Evolutionary conservation across 2,329 filamentous ascomycete genomes (phyloP).

Genomic region (Aspergillus alliaceus): DNA sequence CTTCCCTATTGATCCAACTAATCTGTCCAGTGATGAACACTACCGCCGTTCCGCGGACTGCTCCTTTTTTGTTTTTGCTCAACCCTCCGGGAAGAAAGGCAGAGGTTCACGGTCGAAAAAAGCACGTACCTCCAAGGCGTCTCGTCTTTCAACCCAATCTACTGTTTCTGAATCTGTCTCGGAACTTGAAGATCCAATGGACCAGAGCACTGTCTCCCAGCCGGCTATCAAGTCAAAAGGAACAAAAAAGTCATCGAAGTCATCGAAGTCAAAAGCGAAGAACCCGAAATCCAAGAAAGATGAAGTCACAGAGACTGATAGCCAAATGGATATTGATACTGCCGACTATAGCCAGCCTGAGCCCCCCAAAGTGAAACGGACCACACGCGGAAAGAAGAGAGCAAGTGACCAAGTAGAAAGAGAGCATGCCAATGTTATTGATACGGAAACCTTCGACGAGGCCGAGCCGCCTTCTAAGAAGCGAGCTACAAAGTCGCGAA

Average conservation of each 20-base stretch:
- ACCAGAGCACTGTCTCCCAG: conserved; percentile 57
- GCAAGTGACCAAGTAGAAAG: conserved; percentile 56
- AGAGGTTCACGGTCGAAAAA: conserved; percentile 60
- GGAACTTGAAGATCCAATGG: conserved; percentile 53
- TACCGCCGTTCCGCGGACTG: conserved; percentile 75
- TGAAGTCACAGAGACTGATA: conserved; percentile 45
- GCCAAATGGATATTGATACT: conserved; percentile 31
- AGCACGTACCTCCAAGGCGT: conserved; percentile 65
- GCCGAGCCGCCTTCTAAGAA: conserved; percentile 56
- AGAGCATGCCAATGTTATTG: conserved; percentile 21
- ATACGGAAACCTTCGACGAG: conserved; percentile 20
- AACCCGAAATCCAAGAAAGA: conserved; percentile 39
- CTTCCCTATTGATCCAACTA: conserved; percentile 16
- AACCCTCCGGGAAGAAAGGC: conserved; percentile 49
- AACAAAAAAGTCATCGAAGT: conserved; percentile 43
- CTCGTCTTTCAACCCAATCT: conserved; percentile 61
- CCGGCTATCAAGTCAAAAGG: conserved; percentile 54
- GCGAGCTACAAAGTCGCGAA: conserved; percentile 54
- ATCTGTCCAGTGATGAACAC: conserved; percentile 71
- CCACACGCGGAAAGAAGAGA: conserved; percentile 59
- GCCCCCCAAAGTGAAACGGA: conserved; percentile 36
- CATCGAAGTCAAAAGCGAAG: conserved; percentile 37
- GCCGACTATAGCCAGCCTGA: conserved; percentile 28
- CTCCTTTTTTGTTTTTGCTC: conserved; percentile 73
- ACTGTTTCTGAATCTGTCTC: conserved; percentile 46